Conservation (phyloP, 805 yeast genomes). For the Hanseniaspora pseudoguilliermondii region DNA sequence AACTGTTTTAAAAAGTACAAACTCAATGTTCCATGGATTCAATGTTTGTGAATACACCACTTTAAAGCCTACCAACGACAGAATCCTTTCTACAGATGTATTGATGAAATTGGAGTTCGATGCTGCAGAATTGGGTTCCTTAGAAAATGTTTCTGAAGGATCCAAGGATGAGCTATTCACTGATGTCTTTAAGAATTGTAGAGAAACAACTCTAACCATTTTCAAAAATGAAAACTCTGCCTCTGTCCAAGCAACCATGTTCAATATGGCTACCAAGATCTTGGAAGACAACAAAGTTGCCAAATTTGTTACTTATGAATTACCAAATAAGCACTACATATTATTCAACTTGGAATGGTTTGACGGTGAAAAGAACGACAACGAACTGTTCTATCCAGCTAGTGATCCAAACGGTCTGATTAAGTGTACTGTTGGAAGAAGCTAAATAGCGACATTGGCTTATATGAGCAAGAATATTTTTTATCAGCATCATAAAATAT, state of each 20-base stretch:
- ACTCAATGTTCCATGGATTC: constrained; percentile 84
- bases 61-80: constrained; percentile 66
- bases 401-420: constrained; percentile 90
- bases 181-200: constrained; percentile 45
- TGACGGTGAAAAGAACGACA: constrained; percentile 66
- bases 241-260: constrained; percentile 96
- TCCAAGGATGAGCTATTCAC: constrained; percentile 60
- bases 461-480: too few species aligned
- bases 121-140: constrained; percentile 35
- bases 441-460: constrained; percentile 28
- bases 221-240: constrained; percentile 82
- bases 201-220: constrained; percentile 54
- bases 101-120: constrained; percentile 61
- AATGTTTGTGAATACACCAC: constrained; percentile 81
- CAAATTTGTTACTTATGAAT: constrained; percentile 52
- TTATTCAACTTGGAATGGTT: constrained; percentile 67
- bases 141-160: constrained; percentile 36
- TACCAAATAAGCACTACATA: constrained; percentile 89
- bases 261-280: constrained; percentile 71
- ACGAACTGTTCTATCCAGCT: constrained; percentile 76
- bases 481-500: too few species aligned
- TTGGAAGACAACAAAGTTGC: constrained; percentile 45
- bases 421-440: constrained; percentile 72
- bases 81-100: constrained; percentile 79
- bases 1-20: constrained; percentile 80